Base-by-base conservation (phyloP, 441 rosid genomes). In the Dalechampia spathulata region DNA sequence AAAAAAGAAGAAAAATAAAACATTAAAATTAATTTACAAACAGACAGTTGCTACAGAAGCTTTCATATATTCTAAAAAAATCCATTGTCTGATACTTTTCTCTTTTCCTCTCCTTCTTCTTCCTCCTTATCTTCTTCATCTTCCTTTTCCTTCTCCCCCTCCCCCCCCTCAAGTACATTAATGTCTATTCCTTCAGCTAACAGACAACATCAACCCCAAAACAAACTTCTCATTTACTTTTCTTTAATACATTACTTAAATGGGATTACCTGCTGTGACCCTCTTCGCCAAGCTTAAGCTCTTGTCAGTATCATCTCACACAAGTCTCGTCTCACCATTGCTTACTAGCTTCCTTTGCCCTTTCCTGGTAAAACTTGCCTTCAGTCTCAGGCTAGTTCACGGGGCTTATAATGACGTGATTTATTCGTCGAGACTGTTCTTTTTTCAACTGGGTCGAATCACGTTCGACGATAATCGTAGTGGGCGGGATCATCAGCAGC, bases 371-470 rank as follows among this genome's bases (percentile, higher is more conserved):
- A 78, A 73, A 59, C 53, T 75, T 60, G 49, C 71, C 19, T 61
- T 28, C 36, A 40, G 64, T 57, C 51, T 64, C 32, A 25, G 54
- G 11, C 32, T 60, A 3, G 42, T 63, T 20, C 74, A 37, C 10
- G 20, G 19, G 45, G 61, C 52, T 57, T 65, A 37, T 17, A 0
- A 22, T 0, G 63, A 68, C 16, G 3, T 66, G 60, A 52, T 58
- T 7, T 32, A 57, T 34, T 49, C 71, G 0, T 70, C 67, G 1
- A 67, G 74, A 38, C 74, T 75, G 19, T 75, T 78, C 64, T 4
- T 63, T 13, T 78, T 78, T 52, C 83, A 72, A 28, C 28, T 78
- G 49, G 52, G 63, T 17, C 78, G 53, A 52, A 78, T 77, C 16
- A 76, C 66, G 5, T 69, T 56, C 11, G 62, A 55, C 21, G 28